Evolutionary conservation across 177 flowering plant species (phyloP).

Genomic region (Viscum album): DNA sequence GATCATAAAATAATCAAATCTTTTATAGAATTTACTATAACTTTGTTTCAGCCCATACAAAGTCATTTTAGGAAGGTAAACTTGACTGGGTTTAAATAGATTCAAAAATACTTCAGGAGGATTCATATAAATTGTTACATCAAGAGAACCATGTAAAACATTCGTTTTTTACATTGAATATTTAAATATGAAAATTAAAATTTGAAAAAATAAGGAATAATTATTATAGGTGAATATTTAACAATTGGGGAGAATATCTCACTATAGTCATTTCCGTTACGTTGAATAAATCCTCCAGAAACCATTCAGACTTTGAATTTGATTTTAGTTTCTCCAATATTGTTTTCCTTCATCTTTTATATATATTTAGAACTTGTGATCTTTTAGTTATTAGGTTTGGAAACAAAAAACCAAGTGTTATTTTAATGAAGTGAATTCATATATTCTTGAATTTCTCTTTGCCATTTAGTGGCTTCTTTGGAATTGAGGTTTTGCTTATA

Average conservation of each 20-base stretch:
- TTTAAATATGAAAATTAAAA: not conserved
- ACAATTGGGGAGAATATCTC: not conserved
- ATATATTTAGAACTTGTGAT: too few relatives aligned
- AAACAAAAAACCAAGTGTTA: too few relatives aligned
- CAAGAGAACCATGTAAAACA: not conserved
- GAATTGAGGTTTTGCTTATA: too few relatives aligned
- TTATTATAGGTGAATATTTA: not conserved
- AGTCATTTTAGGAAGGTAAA: not conserved
- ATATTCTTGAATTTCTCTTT: too few relatives aligned
- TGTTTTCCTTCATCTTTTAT: too few relatives aligned
- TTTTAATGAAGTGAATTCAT: too few relatives aligned
- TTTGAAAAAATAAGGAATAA: not conserved
- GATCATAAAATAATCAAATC: not conserved
- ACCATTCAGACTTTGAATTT: not conserved
- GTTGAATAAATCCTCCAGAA: not conserved
- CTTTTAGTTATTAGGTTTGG: too few relatives aligned
- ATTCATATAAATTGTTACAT: not conserved
- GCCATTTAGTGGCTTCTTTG: too few relatives aligned
- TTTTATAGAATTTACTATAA: not conserved
- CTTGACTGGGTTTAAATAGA: not conserved
- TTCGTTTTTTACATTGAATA: not conserved
- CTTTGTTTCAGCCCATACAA: not conserved
- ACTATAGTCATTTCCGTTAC: not conserved
- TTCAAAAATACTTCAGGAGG: not conserved
- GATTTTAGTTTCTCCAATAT: not conserved